Evolutionary conservation across 257 asterid species (phyloP).

Genomic region (Catharanthus roseus): DNA sequence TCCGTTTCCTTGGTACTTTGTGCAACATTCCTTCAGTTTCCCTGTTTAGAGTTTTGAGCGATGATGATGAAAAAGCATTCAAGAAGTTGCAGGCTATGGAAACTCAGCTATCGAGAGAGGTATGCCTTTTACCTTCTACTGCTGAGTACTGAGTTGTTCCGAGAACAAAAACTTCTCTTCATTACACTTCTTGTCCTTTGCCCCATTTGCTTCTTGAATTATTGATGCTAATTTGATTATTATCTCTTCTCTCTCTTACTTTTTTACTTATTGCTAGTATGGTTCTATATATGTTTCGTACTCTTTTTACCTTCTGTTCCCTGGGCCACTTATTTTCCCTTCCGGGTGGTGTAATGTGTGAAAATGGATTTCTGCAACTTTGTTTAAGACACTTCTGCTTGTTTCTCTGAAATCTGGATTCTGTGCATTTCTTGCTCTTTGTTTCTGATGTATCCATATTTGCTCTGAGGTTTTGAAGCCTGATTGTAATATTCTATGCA

Average conservation of each 20-base stretch:
- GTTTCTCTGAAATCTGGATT: not conserved
- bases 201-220: not conserved
- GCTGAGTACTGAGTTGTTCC: not conserved
- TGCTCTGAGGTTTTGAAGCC: not conserved
- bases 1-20: conserved; percentile 62
- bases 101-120: conserved; percentile 72
- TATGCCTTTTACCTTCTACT: conserved; percentile 23
- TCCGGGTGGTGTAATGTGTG: not conserved
- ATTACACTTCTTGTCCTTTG: not conserved
- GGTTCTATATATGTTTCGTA: not conserved
- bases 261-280: not conserved
- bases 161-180: not conserved
- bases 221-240: not conserved
- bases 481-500: not conserved
- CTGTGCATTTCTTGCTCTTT: not conserved
- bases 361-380: not conserved
- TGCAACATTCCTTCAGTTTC: conserved; percentile 93
- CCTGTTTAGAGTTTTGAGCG: conserved; percentile 55
- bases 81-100: conserved; percentile 71
- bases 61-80: conserved; percentile 75
- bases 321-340: not conserved
- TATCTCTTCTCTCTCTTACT: not conserved
- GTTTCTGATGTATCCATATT: not conserved
- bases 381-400: not conserved
- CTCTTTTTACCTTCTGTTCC: not conserved